These are phyloP conservation scores for Fusarium sp. DNA, from an alignment of 2,329 filamentous ascomycete genomes.

Conservation along the genomic window DNA sequence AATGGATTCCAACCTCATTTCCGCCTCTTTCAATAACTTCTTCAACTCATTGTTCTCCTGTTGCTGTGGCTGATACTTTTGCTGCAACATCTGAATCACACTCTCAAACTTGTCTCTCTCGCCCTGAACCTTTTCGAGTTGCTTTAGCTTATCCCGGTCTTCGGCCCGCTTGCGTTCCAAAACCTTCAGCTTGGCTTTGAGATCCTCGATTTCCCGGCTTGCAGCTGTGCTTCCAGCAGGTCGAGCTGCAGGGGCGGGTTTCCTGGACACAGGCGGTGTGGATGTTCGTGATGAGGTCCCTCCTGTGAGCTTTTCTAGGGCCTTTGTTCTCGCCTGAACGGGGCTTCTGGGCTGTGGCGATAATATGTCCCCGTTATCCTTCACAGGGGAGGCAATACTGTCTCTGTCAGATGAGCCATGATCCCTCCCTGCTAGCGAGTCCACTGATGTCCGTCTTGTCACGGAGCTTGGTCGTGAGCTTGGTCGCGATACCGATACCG, in stretches of 20 bases:
- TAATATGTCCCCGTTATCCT: constrained; percentile 60
- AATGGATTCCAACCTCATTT: constrained; percentile 69
- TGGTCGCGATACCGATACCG: constrained; percentile 47
- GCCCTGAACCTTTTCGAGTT: constrained; percentile 75
- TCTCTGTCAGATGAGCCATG: constrained; percentile 48
- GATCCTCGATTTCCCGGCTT: constrained; percentile 78
- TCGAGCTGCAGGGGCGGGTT: constrained; percentile 44
- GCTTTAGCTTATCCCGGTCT: constrained; percentile 83
- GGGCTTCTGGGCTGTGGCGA: constrained; percentile 61
- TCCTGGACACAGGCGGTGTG: constrained; percentile 46
- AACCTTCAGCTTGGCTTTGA: constrained; percentile 85
- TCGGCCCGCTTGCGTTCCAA: constrained; percentile 87
- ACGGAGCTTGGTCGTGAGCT: constrained; percentile 50
- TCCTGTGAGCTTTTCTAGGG: constrained; percentile 60
- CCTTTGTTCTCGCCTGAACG: constrained; percentile 58
- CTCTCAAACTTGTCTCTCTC: constrained; percentile 80
- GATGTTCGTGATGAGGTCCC: constrained; percentile 45
- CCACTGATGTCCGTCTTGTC: constrained; percentile 56
- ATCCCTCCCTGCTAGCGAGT: constrained; percentile 55
- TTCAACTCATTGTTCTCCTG: constrained; percentile 79
- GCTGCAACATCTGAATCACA: constrained; percentile 89
- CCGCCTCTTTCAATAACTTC: constrained; percentile 78
- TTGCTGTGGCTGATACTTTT: constrained; percentile 85
- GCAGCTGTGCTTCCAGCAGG: constrained; percentile 58
- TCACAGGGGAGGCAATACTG: constrained; percentile 54